These are phyloP conservation scores for Flaveria brownii DNA, from an alignment of 129 eudicot species.

Conservation along the genomic window DNA sequence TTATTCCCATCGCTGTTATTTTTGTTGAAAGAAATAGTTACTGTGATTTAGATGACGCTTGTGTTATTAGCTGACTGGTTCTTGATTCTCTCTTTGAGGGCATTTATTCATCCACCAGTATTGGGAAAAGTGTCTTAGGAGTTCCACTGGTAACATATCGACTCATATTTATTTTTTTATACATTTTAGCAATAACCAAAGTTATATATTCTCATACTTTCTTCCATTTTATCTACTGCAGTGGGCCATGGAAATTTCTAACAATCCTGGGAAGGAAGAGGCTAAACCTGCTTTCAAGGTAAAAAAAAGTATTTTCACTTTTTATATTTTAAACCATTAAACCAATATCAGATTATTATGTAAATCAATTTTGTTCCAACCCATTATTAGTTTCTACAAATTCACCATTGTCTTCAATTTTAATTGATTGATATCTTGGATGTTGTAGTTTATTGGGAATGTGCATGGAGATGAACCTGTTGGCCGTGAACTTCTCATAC, in stretches of 20 bases:
- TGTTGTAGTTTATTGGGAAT: constrained; percentile 82
- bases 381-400: not conserved
- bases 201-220: constrained; percentile 15
- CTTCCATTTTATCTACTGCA: constrained; percentile 32
- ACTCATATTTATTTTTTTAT: constrained; percentile 18
- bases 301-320: not conserved
- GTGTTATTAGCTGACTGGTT: constrained; percentile 43
- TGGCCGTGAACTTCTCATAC: constrained; percentile 90
- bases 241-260: constrained; percentile 93
- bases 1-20: not conserved
- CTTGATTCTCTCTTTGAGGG: constrained; percentile 70
- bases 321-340: not conserved
- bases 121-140: constrained; percentile 87
- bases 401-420: constrained; percentile 5
- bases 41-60: constrained; percentile 13
- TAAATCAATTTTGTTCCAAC: not conserved
- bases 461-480: constrained; percentile 99
- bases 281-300: constrained; percentile 99
- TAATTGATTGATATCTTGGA: constrained; percentile 31
- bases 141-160: constrained; percentile 72
- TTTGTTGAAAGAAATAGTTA: constrained; percentile 19
- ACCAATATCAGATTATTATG: not conserved
- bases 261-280: constrained; percentile 80
- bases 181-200: not conserved
- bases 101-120: constrained; percentile 52